phyloP scores from a whole-genome alignment of 2,329 filamentous ascomycete genomes.

The Eutypa lata region DNA sequence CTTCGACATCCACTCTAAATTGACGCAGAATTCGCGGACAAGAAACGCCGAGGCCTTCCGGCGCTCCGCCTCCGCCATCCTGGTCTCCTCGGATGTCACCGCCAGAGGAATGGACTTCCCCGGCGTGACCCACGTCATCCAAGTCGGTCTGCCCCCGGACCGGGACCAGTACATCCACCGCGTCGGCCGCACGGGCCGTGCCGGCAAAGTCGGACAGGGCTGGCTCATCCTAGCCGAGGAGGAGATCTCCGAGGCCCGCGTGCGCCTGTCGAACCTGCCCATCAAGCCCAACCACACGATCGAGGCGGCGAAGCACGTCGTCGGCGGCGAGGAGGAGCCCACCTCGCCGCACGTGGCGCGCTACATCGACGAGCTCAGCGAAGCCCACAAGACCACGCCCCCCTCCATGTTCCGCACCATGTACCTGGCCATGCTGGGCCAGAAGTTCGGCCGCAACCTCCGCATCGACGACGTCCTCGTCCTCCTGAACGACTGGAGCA shows the following conservation, averaged over 20 bases:
- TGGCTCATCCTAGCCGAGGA: slow-evolving; percentile 61
- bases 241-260: slow-evolving; percentile 47
- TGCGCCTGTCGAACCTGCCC: slow-evolving; percentile 56
- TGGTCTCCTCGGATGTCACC: slow-evolving; percentile 77
- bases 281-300: slow-evolving; percentile 54
- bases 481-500: slow-evolving; percentile 52
- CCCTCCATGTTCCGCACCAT: slow-evolving; percentile 39
- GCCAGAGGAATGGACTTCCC: slow-evolving; percentile 84
- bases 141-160: slow-evolving; percentile 62
- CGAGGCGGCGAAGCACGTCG: slow-evolving; percentile 48
- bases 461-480: slow-evolving; percentile 37
- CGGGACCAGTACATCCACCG: slow-evolving; percentile 75
- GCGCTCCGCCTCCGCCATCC: slow-evolving; percentile 54
- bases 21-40: slow-evolving; percentile 69
- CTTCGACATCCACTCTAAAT: slow-evolving; percentile 73
- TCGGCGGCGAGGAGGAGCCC: slow-evolving; percentile 36
- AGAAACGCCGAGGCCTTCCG: slow-evolving; percentile 71
- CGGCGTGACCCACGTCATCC: slow-evolving; percentile 75
- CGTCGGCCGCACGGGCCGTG: slow-evolving; percentile 72
- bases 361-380: slow-evolving; percentile 41
- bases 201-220: slow-evolving; percentile 69
- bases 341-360: slow-evolving; percentile 31
- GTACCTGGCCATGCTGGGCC: slow-evolving; percentile 59
- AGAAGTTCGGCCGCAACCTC: slow-evolving; percentile 36
- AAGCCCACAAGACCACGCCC: slow-evolving; percentile 42